phyloP scores from a whole-genome alignment of 2,329 filamentous ascomycete genomes.

The Arthroderma uncinatum region DNA sequence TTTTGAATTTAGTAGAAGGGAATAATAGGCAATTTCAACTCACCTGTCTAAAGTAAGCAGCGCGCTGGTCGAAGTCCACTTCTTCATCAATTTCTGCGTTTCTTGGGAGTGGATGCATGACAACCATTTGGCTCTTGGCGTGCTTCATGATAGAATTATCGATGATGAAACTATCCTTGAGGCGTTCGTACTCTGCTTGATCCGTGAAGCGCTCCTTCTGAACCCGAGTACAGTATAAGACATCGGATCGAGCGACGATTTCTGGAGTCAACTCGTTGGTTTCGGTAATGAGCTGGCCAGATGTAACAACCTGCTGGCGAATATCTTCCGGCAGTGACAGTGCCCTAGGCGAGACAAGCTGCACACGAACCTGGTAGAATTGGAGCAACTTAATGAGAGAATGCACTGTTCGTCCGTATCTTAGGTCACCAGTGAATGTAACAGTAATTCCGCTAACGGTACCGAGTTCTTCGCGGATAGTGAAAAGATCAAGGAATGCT shows the following conservation, averaged over 20 bases:
- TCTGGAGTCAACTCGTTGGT: slow-evolving; percentile 71
- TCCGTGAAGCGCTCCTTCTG: slow-evolving; percentile 94
- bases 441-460: slow-evolving; percentile 92
- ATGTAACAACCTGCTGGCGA: slow-evolving; percentile 56
- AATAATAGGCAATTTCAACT: slow-evolving; percentile 33
- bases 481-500: slow-evolving; percentile 94
- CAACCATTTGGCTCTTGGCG: slow-evolving; percentile 84
- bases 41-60: slow-evolving; percentile 98
- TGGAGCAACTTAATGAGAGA: slow-evolving; percentile 86
- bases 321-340: slow-evolving; percentile 68
- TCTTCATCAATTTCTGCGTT: slow-evolving; percentile 91
- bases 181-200: slow-evolving; percentile 64
- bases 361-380: slow-evolving; percentile 89
- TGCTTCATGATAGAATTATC: slow-evolving; percentile 83
- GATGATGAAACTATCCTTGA: slow-evolving; percentile 81
- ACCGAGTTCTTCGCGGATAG: slow-evolving; percentile 92
- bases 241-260: slow-evolving; percentile 74
- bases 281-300: slow-evolving; percentile 67
- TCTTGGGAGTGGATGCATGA: slow-evolving; percentile 89
- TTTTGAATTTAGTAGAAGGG: background rate
- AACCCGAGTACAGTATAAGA: slow-evolving; percentile 92
- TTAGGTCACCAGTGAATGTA: slow-evolving; percentile 87
- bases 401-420: slow-evolving; percentile 89
- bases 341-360: slow-evolving; percentile 74
- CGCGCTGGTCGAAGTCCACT: slow-evolving; percentile 92